Evolutionary conservation across 2,329 filamentous ascomycete species (phyloP).

Genomic region (Orbilia quercus): DNA sequence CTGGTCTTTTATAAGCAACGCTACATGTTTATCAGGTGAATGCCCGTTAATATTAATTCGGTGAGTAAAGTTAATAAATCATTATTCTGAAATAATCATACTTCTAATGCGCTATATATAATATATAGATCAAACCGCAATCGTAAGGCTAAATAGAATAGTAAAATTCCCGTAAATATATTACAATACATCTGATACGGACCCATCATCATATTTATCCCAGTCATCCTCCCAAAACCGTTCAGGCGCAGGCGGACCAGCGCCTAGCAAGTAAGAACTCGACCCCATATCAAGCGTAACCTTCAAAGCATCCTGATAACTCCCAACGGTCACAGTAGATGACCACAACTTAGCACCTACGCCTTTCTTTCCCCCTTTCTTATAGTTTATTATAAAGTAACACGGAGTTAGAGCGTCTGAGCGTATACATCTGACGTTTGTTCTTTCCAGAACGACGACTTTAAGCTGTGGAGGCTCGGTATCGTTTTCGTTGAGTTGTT

Average conservation of each 20-base stretch:
- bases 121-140: no score
- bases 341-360: neutral
- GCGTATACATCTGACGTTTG: conserved; percentile 9
- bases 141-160: no score
- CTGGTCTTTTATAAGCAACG: conserved; percentile 12
- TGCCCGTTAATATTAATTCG: no score
- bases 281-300: neutral
- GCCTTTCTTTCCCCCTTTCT: neutral
- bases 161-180: no score
- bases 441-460: conserved; percentile 4
- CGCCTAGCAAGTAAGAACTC: conserved; percentile 11
- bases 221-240: conserved; percentile 32
- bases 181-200: neutral
- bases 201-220: conserved; percentile 1
- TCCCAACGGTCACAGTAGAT: neutral
- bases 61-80: conserved; percentile 1
- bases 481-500: conserved; percentile 1
- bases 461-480: neutral
- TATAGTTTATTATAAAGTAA: conserved; percentile 14
- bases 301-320: neutral
- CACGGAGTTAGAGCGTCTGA: neutral
- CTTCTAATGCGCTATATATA: no score
- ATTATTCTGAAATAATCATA: no score
- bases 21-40: neutral
- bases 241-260: conserved; percentile 29